Evolutionary conservation across 2,329 filamentous ascomycete species (phyloP).

Genomic region (Arthrobotrys sphaeroides): DNA sequence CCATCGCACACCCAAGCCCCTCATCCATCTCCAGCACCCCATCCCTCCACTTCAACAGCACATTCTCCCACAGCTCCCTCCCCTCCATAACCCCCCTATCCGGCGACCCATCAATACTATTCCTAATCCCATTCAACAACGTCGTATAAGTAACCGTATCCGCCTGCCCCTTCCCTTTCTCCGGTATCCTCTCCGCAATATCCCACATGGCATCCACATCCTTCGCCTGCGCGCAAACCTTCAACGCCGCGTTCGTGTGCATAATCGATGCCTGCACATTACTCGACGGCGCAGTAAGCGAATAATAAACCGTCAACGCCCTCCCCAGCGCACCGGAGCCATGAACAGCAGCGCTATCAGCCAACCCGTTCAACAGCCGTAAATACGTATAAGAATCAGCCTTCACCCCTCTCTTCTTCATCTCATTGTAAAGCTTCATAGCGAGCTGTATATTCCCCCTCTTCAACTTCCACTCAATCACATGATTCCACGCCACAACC

Average conservation of each 20-base stretch:
- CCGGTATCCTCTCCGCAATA: conserved; percentile 76
- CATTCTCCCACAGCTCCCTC: conserved; percentile 80
- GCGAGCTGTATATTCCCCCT: conserved; percentile 71
- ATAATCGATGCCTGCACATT: conserved; percentile 77
- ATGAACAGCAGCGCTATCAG: conserved; percentile 68
- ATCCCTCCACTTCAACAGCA: conserved; percentile 77
- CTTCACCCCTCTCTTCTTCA: conserved; percentile 89
- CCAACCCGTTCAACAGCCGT: conserved; percentile 79
- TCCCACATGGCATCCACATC: conserved; percentile 84
- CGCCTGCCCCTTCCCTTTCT: conserved; percentile 70
- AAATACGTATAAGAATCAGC: conserved; percentile 87
- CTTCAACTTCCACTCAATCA: conserved; percentile 76
- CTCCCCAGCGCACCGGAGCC: conserved; percentile 71
- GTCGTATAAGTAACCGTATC: conserved; percentile 80
- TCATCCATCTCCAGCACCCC: conserved; percentile 79
- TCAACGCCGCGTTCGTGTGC: conserved; percentile 88
- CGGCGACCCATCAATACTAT: conserved; percentile 61
- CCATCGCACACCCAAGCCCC: conserved; percentile 81
- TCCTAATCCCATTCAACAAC: conserved; percentile 79
- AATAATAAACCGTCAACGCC: conserved; percentile 79
- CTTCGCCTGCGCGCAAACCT: conserved; percentile 76
- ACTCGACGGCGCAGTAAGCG: conserved; percentile 72
- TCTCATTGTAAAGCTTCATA: conserved; percentile 92
- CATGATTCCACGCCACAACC: conserved; percentile 85
- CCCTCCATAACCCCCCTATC: conserved; percentile 70